Base-by-base conservation (phyloP, 1,139 yeast species). In the Martiniozyma asiatica region DNA sequence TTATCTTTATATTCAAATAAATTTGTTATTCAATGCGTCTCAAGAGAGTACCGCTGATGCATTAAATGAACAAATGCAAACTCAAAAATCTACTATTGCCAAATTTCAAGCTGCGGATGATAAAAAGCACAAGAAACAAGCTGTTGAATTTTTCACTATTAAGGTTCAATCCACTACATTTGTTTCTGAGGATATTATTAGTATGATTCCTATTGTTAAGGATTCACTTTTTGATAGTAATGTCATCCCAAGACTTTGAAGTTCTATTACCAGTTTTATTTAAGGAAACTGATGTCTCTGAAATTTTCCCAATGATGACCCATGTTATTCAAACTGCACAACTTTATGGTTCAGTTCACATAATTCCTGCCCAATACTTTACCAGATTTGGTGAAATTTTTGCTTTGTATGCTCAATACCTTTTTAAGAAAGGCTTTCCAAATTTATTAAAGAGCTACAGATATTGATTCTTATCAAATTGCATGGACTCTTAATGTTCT, bases 1-100 rank as follows among this genome's bases (percentile, higher is more conserved):
- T 40, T 78, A 80, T 55, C 71, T 76, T 43, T 97, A 97, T 57
- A 70, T 89, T 35, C 98, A 89, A 59, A 77, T 94, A 82, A 59
- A 61, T 41, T 53, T 69, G 10, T 63, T 59, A 38, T 53, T 60
- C 13, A 75, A 69, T 49, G 58, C 53, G 10, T 72, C 72, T 49
- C n/a, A n/a, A n/a, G n/a, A n/a, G n/a, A n/a, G n/a, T n/a, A 62
- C 70, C 24, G 50, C 51, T 32, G 69, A 62, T 30, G 57, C 56
- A 17, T 63, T 67, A 37, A 71, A 64, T 28, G 44, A 45, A 6
- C 58, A 51, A 26, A 35, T 50, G 17, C 41, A 45, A 12, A 37
- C 44, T 4, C 49, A 40, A 22, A 24, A 31, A 2, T 29, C 32
- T 13, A 29, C 45, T 38, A 25, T 20, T 20, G 37, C 25, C 11